Evolutionary conservation across 129 eudicot species (phyloP).

Genomic region (Flaveria ramosissima): DNA sequence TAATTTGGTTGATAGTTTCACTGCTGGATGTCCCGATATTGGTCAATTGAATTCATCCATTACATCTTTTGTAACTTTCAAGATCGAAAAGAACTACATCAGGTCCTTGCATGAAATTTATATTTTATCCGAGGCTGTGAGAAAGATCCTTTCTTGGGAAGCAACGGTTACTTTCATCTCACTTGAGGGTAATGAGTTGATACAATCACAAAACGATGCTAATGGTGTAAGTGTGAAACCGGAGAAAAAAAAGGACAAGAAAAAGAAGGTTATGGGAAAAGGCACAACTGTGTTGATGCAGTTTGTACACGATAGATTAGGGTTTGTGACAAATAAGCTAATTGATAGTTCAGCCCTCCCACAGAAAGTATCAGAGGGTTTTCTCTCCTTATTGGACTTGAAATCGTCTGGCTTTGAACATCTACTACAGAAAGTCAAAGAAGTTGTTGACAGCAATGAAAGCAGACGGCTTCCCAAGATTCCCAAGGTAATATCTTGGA

Average conservation of each 20-base stretch:
- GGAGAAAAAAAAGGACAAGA: slow-evolving; percentile 59
- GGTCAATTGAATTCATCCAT: slow-evolving; percentile 31
- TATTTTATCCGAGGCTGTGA: slow-evolving; percentile 43
- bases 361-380: slow-evolving; percentile 41
- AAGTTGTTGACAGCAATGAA: slow-evolving; percentile 85
- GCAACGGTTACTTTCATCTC: slow-evolving; percentile 53
- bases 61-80: slow-evolving; percentile 32
- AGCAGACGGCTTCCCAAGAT: slow-evolving; percentile 95
- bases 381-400: slow-evolving; percentile 53
- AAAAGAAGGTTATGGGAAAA: slow-evolving; percentile 82
- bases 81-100: slow-evolving; percentile 34
- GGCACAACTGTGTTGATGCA: slow-evolving; percentile 67
- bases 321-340: slow-evolving; percentile 27
- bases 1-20: slow-evolving; percentile 35
- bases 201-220: slow-evolving; percentile 8
- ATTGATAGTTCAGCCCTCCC: slow-evolving; percentile 26
- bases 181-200: slow-evolving; percentile 50
- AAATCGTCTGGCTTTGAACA: slow-evolving; percentile 44
- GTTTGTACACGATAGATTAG: slow-evolving; percentile 54
- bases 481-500: slow-evolving; percentile 55
- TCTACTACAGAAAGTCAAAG: slow-evolving; percentile 64
- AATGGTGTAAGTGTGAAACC: slow-evolving; percentile 39
- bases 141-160: slow-evolving; percentile 69
- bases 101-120: slow-evolving; percentile 44
- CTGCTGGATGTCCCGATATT: slow-evolving; percentile 37